These are phyloP conservation scores for Sporothrix protearum DNA, from an alignment of 2,329 filamentous ascomycete species.

Conservation along the genomic window DNA sequence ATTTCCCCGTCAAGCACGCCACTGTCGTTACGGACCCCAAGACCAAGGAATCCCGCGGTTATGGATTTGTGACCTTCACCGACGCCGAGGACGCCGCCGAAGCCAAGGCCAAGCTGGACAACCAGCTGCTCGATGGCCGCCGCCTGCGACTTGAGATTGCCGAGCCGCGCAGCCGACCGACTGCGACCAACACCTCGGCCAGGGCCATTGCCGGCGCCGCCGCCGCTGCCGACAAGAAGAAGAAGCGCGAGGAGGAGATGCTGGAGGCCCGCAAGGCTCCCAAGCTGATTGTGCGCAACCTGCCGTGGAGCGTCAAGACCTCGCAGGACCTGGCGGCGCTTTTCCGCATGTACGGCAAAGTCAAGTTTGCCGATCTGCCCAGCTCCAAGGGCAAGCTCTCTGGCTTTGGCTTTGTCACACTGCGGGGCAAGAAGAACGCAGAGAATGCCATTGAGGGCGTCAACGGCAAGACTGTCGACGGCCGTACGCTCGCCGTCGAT, in stretches of 20 bases:
- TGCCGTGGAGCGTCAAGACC: slow-evolving; percentile 93
- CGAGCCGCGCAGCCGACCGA: slow-evolving; percentile 72
- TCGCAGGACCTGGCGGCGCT: slow-evolving; percentile 73
- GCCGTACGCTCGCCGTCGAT: slow-evolving; percentile 84
- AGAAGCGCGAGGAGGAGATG: slow-evolving; percentile 57
- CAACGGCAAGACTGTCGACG: slow-evolving; percentile 88
- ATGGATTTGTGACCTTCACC: slow-evolving; percentile 94
- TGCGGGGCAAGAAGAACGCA: slow-evolving; percentile 85
- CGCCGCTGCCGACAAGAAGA: slow-evolving; percentile 44
- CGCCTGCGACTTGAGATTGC: slow-evolving; percentile 85
- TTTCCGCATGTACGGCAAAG: slow-evolving; percentile 85
- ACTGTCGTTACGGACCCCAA: slow-evolving; percentile 83
- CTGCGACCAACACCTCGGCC: slow-evolving; percentile 40
- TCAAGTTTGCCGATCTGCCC: slow-evolving; percentile 82
- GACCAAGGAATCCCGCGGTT: slow-evolving; percentile 85
- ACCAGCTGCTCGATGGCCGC: slow-evolving; percentile 70
- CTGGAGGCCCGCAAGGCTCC: slow-evolving; percentile 60
- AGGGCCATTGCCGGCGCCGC: slow-evolving; percentile 38
- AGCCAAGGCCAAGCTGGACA: slow-evolving; percentile 78
- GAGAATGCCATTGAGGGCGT: slow-evolving; percentile 79
- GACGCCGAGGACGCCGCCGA: slow-evolving; percentile 84
- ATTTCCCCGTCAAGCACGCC: slow-evolving; percentile 92
- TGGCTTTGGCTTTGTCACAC: slow-evolving; percentile 89
- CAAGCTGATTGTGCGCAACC: slow-evolving; percentile 83
- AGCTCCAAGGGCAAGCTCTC: slow-evolving; percentile 71